Evolutionary conservation across 805 yeast genomes (phyloP).

Genomic region (Saccharomycopsis sp.): DNA sequence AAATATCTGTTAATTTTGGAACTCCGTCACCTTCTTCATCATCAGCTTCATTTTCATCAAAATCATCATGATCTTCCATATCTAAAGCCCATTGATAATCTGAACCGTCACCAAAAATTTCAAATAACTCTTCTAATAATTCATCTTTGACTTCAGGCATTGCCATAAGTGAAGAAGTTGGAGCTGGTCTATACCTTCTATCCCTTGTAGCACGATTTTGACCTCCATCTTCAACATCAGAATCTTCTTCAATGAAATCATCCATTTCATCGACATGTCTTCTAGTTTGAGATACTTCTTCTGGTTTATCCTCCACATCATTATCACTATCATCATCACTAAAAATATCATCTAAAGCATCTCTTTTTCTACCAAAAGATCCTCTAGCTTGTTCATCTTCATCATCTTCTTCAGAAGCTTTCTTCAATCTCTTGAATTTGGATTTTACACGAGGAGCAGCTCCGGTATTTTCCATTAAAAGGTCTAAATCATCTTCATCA

Average conservation of each 20-base stretch:
- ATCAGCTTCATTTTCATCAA: conserved; percentile 27
- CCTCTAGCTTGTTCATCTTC: conserved; percentile 32
- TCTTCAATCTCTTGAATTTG: conserved; percentile 73
- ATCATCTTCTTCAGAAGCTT: conserved; percentile 38
- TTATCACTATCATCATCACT: conserved; percentile 44
- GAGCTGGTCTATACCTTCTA: conserved; percentile 44
- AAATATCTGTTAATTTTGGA: conserved; percentile 62
- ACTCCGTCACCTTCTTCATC: conserved; percentile 27
- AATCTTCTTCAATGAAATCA: conserved; percentile 95
- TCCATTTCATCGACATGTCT: conserved; percentile 75
- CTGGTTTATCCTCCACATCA: conserved; percentile 26
- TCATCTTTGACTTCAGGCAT: conserved; percentile 65
- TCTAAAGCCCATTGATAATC: conserved; percentile 98
- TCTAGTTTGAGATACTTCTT: conserved; percentile 24
- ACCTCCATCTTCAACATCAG: conserved; percentile 35
- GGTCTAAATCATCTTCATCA: conserved; percentile 92
- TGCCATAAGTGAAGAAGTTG: conserved; percentile 24
- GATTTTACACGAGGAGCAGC: conserved; percentile 30
- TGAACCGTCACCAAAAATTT: conserved; percentile 93
- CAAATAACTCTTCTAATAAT: conserved; percentile 84
- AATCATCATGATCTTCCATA: conserved; percentile 62
- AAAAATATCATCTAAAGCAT: conserved; percentile 57
- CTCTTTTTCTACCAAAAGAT: conserved; percentile 11
- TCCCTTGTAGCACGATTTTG: conserved; percentile 27
- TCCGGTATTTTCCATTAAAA: conserved; percentile 85